A percentile compares a stretch with the other conserved stretches of the same genome.
phyloP scores from a whole-genome alignment of 441 rosid genomes.

The Bocquillonia castaneifolia region DNA sequence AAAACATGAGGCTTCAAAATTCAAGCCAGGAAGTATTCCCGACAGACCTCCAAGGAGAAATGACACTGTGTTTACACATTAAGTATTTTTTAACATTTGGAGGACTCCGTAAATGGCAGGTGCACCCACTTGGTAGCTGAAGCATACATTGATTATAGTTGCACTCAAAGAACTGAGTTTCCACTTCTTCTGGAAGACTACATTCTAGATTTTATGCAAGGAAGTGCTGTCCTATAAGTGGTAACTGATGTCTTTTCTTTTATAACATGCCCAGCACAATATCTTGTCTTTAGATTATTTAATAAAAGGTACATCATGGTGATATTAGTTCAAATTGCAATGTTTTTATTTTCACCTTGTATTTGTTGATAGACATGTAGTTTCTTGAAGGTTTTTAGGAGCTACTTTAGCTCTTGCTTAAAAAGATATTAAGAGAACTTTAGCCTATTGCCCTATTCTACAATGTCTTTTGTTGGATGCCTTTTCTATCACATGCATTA shows the following conservation, averaged over 20 bases:
- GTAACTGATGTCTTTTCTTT: slow-evolving; percentile 8
- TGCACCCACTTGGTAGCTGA: slow-evolving; percentile 15
- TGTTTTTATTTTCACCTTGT: neutral
- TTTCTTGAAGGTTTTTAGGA: neutral
- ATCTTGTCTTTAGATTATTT: slow-evolving; percentile 10
- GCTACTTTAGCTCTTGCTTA: no score
- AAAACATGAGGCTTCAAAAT: slow-evolving; percentile 81
- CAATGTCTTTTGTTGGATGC: neutral
- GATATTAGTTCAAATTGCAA: slow-evolving; percentile 10
- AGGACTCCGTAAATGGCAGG: neutral
- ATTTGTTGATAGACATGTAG: neutral
- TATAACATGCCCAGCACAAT: slow-evolving; percentile 2
- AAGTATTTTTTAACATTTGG: slow-evolving; percentile 21
- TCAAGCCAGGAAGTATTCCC: slow-evolving; percentile 80
- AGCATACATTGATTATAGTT: slow-evolving; percentile 8
- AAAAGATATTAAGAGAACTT: no score
- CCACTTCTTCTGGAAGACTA: neutral
- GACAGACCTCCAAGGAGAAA: slow-evolving; percentile 85
- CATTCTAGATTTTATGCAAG: slow-evolving; percentile 11
- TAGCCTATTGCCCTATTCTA: no score
- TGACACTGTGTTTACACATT: slow-evolving; percentile 74
- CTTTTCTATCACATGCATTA: neutral
- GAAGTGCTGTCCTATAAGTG: slow-evolving; percentile 5
- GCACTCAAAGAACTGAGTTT: neutral
- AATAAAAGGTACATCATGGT: neutral